Evolutionary conservation across 495 filamentous ascomycete species (phyloP).

Genomic region (Aspergillus ellipticus): DNA sequence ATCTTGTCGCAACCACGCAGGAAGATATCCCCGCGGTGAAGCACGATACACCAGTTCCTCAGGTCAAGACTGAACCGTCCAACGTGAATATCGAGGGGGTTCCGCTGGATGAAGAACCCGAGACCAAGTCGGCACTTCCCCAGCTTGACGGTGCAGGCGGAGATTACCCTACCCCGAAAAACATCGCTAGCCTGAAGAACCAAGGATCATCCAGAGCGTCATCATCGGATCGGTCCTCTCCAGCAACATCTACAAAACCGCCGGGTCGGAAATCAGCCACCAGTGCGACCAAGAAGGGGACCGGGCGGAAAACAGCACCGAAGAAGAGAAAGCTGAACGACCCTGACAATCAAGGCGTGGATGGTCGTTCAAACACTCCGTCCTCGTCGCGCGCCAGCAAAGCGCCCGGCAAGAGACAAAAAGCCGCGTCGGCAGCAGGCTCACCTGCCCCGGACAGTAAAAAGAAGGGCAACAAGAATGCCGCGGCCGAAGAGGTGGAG

Average conservation of each 20-base stretch:
- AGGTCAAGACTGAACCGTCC: conserved; percentile 38
- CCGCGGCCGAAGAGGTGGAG: conserved; percentile 12
- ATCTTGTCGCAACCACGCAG: conserved; percentile 13
- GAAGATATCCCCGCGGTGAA: conserved; percentile 8
- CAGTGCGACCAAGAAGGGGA: conserved; percentile 49
- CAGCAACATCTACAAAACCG: conserved; percentile 30
- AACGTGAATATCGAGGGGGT: conserved; percentile 28
- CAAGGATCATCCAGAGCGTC: conserved; percentile 30
- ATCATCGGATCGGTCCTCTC: conserved; percentile 35
- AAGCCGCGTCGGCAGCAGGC: conserved; percentile 34
- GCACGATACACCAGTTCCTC: conserved; percentile 19
- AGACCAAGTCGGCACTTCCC: conserved; percentile 20
- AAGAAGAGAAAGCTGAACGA: conserved; percentile 57
- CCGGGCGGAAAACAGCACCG: conserved; percentile 50
- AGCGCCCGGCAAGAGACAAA: conserved; percentile 39
- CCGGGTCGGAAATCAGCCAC: conserved; percentile 36
- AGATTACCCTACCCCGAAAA: conserved; percentile 41
- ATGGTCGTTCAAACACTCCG: conserved; percentile 44
- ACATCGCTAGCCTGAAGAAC: conserved; percentile 38
- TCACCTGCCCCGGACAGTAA: conserved; percentile 39
- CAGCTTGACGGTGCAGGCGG: conserved; percentile 29
- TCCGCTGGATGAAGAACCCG: conserved; percentile 26
- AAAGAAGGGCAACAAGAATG: conserved; percentile 30
- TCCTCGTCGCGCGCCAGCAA: conserved; percentile 49
- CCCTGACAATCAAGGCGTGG: conserved; percentile 42